Evolutionary conservation across 2,329 filamentous ascomycete species (phyloP), one percentile per base, ranked within the genome.

Genomic region (Pseudocercospora macadamiae): DNA sequence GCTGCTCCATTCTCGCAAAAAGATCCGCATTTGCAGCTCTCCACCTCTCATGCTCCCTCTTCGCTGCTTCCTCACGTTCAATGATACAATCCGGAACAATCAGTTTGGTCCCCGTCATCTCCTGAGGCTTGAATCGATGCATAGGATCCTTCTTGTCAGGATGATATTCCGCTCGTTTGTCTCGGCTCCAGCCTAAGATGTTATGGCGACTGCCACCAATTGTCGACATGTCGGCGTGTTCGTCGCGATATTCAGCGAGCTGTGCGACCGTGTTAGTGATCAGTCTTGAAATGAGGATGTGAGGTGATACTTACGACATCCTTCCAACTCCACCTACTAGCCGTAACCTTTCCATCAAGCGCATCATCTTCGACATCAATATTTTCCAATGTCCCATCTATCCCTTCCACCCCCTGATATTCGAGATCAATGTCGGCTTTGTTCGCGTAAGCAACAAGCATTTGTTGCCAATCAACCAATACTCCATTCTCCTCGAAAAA

Each of bases 131-230:
- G 42, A 47, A 47, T 14, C 42, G 42, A 47, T 47, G 42, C 42
- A 47, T 47, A n/a, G 42, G 42, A 26, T 47, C 42, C 14, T 23
- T 28, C 12, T 28, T 28, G 9, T 47, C 42, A 16, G 21, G 21
- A 25, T 47, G 42, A 23, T 61, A 54, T 25, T 58, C 26, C 3
- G 56, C 59, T 3, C 61, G 45, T 26, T 66, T 42, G 25, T 49
- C 30, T 18, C 54, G 54, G 4, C 37, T 54, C 61, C 60, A 58
- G 42, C 55, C 60, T 1, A 55, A 39, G 34, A 64, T 61, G 36
- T 65, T 60, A 51, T 52, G 55, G 3, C 58, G 26, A 16, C 51
- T 37, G 14, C 63, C 61, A n/a, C 59, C 64, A 7, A 64, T 42
- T 36, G 34, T 16, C 30, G 12, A 16, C 18, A 23, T n/a, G 32